A percentile compares a stretch with the other conserved stretches of the same genome.
These are phyloP conservation scores for Coprinopsis cinerea DNA, from an alignment of 768 basidiomycete species.

Conservation along the genomic window DNA sequence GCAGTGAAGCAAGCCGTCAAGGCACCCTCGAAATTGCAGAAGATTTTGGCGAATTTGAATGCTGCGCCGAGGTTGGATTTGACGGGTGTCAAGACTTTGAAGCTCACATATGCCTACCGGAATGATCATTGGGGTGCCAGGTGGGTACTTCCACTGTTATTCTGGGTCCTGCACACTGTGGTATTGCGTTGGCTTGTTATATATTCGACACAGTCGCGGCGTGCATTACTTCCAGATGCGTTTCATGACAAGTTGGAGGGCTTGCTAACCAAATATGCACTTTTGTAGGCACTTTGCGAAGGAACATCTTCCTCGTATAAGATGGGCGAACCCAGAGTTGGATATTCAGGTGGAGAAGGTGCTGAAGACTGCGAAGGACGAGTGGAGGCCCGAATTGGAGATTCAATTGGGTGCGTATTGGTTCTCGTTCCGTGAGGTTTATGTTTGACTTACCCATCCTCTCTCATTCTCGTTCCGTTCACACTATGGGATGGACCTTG, in stretches of 20 bases:
- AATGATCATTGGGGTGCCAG: conserved; percentile 76
- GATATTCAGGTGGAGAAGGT: conserved; percentile 53
- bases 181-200: too few species aligned
- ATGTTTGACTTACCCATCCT: background rate
- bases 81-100: conserved; percentile 42
- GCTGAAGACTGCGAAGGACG: conserved; percentile 46
- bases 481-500: too few species aligned
- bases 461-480: too few species aligned
- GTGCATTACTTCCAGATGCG: too few species aligned
- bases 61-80: conserved; percentile 46
- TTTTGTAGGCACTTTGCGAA: conserved; percentile 65
- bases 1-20: conserved; percentile 2
- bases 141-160: conserved; percentile 36
- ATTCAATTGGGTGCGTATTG: conserved; percentile 56
- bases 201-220: too few species aligned
- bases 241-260: background rate
- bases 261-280: background rate
- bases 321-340: conserved; percentile 65
- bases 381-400: conserved; percentile 55
- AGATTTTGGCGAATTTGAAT: conserved; percentile 46
- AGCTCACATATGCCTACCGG: conserved; percentile 48
- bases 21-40: conserved; percentile 34
- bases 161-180: too few species aligned
- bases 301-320: conserved; percentile 73
- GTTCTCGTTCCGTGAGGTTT: background rate